These are phyloP conservation scores for Eucalyptus pauciflora DNA, from an alignment of 345 rosid genomes.

Conservation along the genomic window DNA sequence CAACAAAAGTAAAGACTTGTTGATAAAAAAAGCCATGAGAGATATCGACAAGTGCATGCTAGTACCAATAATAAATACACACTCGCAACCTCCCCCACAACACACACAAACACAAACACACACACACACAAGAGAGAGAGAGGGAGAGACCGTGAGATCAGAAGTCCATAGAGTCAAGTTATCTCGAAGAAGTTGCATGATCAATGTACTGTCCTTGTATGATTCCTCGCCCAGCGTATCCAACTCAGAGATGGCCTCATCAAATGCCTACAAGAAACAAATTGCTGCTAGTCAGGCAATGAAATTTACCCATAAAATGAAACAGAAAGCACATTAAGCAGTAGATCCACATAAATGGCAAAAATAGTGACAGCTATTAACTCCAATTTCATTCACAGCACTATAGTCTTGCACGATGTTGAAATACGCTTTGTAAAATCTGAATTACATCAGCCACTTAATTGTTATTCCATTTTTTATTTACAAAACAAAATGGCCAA, in stretches of 20 bases:
- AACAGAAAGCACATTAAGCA: neutral
- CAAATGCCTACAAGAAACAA: constrained; percentile 58
- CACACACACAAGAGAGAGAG: neutral
- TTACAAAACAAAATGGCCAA: neutral
- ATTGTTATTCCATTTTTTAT: neutral
- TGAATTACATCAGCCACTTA: neutral
- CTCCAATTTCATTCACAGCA: neutral
- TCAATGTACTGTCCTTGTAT: constrained; percentile 95
- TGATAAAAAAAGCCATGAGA: neutral
- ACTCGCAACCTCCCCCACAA: neutral
- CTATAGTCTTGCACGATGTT: neutral
- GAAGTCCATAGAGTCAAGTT: constrained; percentile 98
- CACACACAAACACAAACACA: neutral
- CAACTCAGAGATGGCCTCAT: constrained; percentile 95
- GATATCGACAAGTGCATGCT: neutral
- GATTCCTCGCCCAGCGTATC: constrained; percentile 97
- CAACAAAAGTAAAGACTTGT: neutral
- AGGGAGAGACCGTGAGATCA: constrained; percentile 54
- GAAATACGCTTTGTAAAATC: neutral
- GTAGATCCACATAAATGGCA: neutral
- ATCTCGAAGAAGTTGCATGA: constrained; percentile 98
- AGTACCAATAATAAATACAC: neutral
- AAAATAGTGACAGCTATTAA: neutral
- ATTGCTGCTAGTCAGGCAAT: neutral
- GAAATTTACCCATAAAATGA: neutral